phyloP scores from a whole-genome alignment of 208 protist species.

The Leishmania turanica region DNA sequence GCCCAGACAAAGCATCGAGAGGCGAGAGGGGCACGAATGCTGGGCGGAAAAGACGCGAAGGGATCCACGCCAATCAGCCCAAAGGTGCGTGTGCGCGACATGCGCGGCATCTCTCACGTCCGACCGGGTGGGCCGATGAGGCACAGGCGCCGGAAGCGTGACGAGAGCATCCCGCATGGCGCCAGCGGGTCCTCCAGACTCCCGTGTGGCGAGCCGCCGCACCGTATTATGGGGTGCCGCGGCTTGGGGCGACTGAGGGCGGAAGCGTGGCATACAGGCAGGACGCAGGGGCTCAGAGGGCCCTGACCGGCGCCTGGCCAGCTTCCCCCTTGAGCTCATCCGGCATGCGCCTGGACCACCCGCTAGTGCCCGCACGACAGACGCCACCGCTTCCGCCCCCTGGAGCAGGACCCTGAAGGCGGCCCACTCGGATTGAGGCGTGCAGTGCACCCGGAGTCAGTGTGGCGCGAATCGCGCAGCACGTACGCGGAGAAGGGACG shows the following conservation, averaged over 20 bases:
- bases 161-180: not conserved
- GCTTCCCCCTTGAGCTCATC: too few relatives aligned
- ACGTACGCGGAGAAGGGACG: not conserved
- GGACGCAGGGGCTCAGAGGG: too few relatives aligned
- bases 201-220: not conserved
- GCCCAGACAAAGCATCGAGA: not conserved
- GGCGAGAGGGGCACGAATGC: not conserved
- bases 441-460: not conserved
- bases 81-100: not conserved
- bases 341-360: not conserved
- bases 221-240: not conserved
- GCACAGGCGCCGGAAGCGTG: not conserved
- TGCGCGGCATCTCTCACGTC: not conserved
- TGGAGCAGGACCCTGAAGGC: not conserved
- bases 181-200: not conserved
- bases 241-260: not conserved
- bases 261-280: too few relatives aligned
- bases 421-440: not conserved
- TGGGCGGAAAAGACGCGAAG: not conserved
- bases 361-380: too few relatives aligned
- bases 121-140: not conserved
- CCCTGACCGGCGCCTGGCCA: too few relatives aligned
- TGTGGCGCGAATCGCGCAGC: not conserved
- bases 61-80: not conserved
- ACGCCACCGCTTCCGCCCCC: too few relatives aligned